These are phyloP conservation scores for Cadophora sp. DNA, from an alignment of 2,329 filamentous ascomycete genomes.

Conservation along the genomic window DNA sequence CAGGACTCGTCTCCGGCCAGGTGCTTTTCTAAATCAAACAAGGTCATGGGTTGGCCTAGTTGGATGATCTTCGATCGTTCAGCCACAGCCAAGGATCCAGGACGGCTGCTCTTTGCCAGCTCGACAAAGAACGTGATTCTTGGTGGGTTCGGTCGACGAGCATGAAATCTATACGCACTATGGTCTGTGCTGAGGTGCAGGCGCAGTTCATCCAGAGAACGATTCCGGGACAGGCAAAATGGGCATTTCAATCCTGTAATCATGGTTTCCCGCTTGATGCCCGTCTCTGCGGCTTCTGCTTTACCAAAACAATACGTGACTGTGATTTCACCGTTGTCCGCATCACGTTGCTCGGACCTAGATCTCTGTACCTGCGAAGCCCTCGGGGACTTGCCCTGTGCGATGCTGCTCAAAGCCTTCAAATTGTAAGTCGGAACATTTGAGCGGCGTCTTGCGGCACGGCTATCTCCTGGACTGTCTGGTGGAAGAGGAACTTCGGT, in stretches of 20 bases:
- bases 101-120: slow-evolving; percentile 30
- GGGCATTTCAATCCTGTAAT: slow-evolving; percentile 38
- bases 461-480: slow-evolving; percentile 33
- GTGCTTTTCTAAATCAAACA: slow-evolving; percentile 54
- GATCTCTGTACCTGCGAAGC: slow-evolving; percentile 47
- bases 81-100: slow-evolving; percentile 39
- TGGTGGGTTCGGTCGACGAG: slow-evolving; percentile 36
- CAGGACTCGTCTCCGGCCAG: slow-evolving; percentile 56
- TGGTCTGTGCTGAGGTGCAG: slow-evolving; percentile 40
- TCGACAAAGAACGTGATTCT: slow-evolving; percentile 53
- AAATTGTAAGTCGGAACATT: slow-evolving; percentile 59
- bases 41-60: slow-evolving; percentile 51
- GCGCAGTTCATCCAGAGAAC: slow-evolving; percentile 34
- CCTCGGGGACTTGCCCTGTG: slow-evolving; percentile 57
- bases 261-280: slow-evolving; percentile 34
- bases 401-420: slow-evolving; percentile 64
- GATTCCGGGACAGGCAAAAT: slow-evolving; percentile 35
- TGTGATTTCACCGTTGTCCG: slow-evolving; percentile 37
- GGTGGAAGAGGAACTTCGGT: slow-evolving; percentile 19
- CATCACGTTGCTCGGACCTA: slow-evolving; percentile 30
- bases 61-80: slow-evolving; percentile 50
- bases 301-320: slow-evolving; percentile 40
- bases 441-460: slow-evolving; percentile 35
- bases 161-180: slow-evolving; percentile 37
- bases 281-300: slow-evolving; percentile 33